Percentiles rank a stretch among this genome's conserved stretches.
These are phyloP conservation scores for Pythium utonaiense DNA, from an alignment of 352 stramenopile genomes.

Conservation along the genomic window DNA sequence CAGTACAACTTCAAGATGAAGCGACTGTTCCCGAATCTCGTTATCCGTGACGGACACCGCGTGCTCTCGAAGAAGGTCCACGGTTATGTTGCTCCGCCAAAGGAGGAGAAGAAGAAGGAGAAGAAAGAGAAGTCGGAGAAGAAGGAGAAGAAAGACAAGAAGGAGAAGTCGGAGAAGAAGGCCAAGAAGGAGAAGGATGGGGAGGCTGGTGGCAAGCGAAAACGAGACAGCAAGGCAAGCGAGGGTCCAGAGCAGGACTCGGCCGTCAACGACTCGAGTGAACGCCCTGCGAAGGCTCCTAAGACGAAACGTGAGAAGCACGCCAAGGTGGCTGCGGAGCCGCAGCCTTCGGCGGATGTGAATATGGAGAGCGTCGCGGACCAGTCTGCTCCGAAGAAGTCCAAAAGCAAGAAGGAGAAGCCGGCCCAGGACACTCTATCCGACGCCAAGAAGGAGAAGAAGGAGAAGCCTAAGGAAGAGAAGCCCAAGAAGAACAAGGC, in stretches of 20 bases:
- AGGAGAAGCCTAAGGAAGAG: conserved; percentile 16
- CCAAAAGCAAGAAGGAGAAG: conserved; percentile 7
- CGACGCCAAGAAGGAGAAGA: conserved; percentile 26
- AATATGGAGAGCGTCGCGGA: conserved; percentile 27
- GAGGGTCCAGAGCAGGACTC: conserved; percentile 12
- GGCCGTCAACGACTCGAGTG: conserved; percentile 7
- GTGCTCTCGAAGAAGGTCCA: conserved; percentile 82
- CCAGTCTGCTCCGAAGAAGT: conserved; percentile 27
- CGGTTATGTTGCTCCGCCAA: conserved; percentile 70
- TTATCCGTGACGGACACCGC: conserved; percentile 74
- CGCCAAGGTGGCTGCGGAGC: background rate
- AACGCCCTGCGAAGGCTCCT: conserved; percentile 17
- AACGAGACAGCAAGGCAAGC: conserved; percentile 6
- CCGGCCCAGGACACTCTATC: conserved; percentile 13
- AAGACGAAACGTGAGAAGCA: conserved; percentile 27
- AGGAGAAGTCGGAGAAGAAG: conserved; percentile 18
- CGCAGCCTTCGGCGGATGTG: conserved; percentile 7
- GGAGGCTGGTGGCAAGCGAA: conserved; percentile 8
- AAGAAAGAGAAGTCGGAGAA: conserved; percentile 28
- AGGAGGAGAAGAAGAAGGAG: conserved; percentile 50
- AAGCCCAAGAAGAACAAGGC: conserved; percentile 23
- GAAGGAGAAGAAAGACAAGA: conserved; percentile 15
- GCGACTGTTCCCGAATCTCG: conserved; percentile 71
- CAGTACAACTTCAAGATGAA: conserved; percentile 90
- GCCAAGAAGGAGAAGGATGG: conserved; percentile 16